Conservation (phyloP, 139 green algal species). For the Asterochloris erici region DNA sequence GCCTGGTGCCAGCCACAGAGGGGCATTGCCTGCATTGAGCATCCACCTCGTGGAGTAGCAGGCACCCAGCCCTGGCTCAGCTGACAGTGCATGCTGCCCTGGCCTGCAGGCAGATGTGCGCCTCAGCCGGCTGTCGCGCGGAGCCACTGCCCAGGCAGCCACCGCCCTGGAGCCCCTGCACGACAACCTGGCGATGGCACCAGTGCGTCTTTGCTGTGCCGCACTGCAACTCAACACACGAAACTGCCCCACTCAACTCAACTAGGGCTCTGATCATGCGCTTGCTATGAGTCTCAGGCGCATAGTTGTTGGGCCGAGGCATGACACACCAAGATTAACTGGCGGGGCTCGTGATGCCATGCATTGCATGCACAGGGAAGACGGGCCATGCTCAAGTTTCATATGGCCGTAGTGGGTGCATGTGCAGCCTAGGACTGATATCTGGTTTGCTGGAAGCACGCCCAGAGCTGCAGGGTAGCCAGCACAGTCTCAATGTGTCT, state of each 20-base stretch:
- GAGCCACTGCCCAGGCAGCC: conserved; percentile 20
- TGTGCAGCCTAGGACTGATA: not conserved
- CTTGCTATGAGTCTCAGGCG: not conserved
- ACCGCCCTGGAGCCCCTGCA: conserved; percentile 53
- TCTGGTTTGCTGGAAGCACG: not conserved
- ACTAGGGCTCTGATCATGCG: not conserved
- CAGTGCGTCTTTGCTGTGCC: conserved; percentile 19
- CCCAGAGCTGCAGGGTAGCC: not conserved
- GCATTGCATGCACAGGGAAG: not conserved
- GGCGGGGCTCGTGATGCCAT: too few species aligned
- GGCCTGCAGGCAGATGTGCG: conserved; percentile 32
- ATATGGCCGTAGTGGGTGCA: not conserved
- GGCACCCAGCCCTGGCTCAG: not conserved
- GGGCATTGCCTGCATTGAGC: not conserved
- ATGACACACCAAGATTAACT: too few species aligned
- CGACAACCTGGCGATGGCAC: conserved; percentile 57
- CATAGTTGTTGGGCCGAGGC: too few species aligned
- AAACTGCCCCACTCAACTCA: not conserved
- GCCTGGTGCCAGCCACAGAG: too few species aligned
- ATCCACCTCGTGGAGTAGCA: not conserved
- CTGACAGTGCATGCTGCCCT: not conserved
- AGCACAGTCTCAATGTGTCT: not conserved
- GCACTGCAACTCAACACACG: too few species aligned
- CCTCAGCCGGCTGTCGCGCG: conserved; percentile 30
- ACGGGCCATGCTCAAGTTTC: not conserved